Evolutionary conservation across 257 asterid species (phyloP).

Genomic region (Przewalskia tangutica): DNA sequence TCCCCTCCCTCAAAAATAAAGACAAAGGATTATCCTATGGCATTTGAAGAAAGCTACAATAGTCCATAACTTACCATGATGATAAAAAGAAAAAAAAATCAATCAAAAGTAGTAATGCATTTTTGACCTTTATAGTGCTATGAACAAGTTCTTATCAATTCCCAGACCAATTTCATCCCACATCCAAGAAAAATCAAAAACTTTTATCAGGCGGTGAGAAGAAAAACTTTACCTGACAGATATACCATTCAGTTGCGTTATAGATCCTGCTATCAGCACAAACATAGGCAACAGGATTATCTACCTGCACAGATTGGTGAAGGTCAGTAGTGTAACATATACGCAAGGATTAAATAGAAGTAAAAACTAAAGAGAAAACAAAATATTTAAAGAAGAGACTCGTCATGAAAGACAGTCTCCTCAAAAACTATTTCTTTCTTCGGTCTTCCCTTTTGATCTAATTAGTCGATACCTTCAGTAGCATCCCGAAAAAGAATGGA

Average conservation of each 20-base stretch:
- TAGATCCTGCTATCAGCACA: constrained; percentile 86
- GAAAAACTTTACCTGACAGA: constrained; percentile 62
- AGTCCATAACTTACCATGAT: not conserved
- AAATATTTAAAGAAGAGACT: not conserved
- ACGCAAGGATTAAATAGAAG: constrained; percentile 1
- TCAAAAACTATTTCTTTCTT: not conserved
- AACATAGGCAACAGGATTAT: constrained; percentile 69
- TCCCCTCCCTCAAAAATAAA: not conserved
- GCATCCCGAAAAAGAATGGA: constrained; percentile 69
- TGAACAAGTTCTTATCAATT: not conserved
- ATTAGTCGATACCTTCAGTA: constrained; percentile 53
- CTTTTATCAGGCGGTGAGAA: not conserved
- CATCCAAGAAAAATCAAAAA: not conserved
- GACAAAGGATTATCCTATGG: not conserved
- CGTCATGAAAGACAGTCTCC: not conserved
- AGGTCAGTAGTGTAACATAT: not conserved
- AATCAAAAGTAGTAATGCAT: not conserved
- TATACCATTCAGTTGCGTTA: constrained; percentile 87
- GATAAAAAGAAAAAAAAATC: not conserved
- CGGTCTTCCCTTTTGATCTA: not conserved
- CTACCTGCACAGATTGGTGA: constrained; percentile 42
- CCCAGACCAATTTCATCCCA: not conserved
- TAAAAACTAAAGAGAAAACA: not conserved
- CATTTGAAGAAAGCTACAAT: not conserved
- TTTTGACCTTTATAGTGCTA: not conserved